A percentile compares a stretch with the other conserved stretches of the same genome.
Conservation (phyloP, 345 rosid genomes). For the Schrenkiella parvula region DNA sequence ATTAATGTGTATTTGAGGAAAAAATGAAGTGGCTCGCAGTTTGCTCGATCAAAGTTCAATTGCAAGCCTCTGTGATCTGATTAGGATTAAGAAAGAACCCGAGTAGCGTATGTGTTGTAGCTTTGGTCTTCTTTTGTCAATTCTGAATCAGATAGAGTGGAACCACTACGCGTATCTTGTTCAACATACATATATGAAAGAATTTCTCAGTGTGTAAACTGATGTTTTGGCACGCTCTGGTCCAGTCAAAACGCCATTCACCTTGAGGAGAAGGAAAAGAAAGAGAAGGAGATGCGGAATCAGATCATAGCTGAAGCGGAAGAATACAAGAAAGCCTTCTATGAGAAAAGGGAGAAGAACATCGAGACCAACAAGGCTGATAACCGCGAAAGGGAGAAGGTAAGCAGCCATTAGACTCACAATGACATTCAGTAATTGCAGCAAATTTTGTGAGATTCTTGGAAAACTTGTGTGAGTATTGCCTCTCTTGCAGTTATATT, state of each 20-base stretch:
- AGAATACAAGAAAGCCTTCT: slow-evolving; percentile 66
- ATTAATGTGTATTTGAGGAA: neutral
- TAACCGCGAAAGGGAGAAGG: slow-evolving; percentile 96
- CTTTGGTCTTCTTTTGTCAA: neutral
- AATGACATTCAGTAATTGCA: neutral
- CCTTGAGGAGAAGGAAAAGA: slow-evolving; percentile 92
- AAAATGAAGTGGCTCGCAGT: neutral
- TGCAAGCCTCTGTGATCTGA: neutral
- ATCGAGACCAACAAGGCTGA: slow-evolving; percentile 67
- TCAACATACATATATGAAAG: neutral
- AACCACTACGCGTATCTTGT: neutral
- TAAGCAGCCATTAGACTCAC: slow-evolving; percentile 4
- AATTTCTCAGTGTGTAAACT: neutral
- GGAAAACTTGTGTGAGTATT: neutral
- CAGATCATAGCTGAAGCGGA: slow-evolving; percentile 90
- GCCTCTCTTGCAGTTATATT: slow-evolving; percentile 48
- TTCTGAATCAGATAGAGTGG: neutral
- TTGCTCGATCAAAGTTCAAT: neutral
- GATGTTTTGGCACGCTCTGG: slow-evolving; percentile 5
- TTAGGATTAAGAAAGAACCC: neutral
- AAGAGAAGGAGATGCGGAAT: slow-evolving; percentile 87
- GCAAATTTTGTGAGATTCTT: neutral
- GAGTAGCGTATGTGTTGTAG: neutral
- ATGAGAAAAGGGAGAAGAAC: slow-evolving; percentile 70
- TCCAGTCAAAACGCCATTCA: slow-evolving; percentile 73